A percentile compares a stretch with the other conserved stretches of the same genome.
phyloP scores from a whole-genome alignment of 129 eudicot species.

The Escallonia herrerae region DNA sequence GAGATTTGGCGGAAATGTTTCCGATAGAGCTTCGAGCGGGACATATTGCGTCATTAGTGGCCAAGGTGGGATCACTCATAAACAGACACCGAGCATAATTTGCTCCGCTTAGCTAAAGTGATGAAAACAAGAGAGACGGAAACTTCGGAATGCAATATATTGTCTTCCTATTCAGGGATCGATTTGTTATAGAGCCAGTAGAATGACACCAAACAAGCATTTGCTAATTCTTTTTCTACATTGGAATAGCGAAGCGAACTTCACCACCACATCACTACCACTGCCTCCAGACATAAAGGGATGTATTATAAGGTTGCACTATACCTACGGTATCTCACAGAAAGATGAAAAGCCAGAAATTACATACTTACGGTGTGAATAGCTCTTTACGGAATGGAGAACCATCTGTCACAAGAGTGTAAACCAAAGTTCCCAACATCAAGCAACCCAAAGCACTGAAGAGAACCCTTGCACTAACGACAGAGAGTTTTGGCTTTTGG shows the following conservation, averaged over 20 bases:
- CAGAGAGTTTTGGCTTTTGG: conserved; percentile 34
- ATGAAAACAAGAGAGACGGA: too few relatives aligned
- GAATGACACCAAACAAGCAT: too few relatives aligned
- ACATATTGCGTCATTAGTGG: neutral
- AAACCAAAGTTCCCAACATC: conserved; percentile 63
- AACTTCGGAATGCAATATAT: too few relatives aligned
- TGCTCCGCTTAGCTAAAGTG: too few relatives aligned
- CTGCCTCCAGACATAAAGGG: too few relatives aligned
- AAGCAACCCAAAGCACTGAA: conserved; percentile 49
- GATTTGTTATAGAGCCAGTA: too few relatives aligned
- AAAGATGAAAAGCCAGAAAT: neutral
- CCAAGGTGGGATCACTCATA: neutral
- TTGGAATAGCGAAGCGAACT: too few relatives aligned
- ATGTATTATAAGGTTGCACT: too few relatives aligned
- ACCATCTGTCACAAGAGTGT: conserved; percentile 42
- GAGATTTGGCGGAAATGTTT: neutral
- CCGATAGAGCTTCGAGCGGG: neutral
- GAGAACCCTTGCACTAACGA: conserved; percentile 44
- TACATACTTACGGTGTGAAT: conserved; percentile 53
- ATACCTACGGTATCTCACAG: too few relatives aligned
- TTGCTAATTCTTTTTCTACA: too few relatives aligned
- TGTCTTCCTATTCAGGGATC: too few relatives aligned
- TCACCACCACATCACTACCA: too few relatives aligned
- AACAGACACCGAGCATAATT: neutral
- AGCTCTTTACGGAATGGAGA: conserved; percentile 49